phyloP scores from a whole-genome alignment of 1,284 basidiomycete species.

The Boletus mariae region DNA sequence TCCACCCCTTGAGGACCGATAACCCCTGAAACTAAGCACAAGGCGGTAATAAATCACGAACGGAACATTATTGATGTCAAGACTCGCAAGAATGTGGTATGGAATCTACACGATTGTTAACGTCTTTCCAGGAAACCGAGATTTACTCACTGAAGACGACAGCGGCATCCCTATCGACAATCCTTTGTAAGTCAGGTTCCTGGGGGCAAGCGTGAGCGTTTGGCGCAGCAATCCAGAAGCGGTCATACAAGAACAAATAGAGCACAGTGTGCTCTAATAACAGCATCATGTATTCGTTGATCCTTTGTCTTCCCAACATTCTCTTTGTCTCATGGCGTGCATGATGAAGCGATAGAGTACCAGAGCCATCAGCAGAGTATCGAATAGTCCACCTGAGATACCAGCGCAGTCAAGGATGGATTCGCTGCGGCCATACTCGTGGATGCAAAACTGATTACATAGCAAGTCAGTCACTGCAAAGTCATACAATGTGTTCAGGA shows the following conservation, averaged over 20 bases:
- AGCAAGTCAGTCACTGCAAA: background rate
- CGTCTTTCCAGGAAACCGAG: background rate
- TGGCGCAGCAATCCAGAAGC: background rate
- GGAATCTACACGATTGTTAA: background rate
- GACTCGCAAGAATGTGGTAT: background rate
- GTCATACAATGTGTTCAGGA: background rate
- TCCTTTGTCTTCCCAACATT: slow-evolving; percentile 1
- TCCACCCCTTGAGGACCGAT: background rate
- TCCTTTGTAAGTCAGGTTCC: slow-evolving; percentile 2
- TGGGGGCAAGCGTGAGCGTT: background rate
- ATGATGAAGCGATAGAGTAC: slow-evolving; percentile 6
- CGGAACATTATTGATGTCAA: background rate
- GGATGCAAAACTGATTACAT: background rate
- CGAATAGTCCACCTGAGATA: slow-evolving; percentile 5
- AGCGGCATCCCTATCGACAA: background rate
- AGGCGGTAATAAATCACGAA: slow-evolving; percentile 9
- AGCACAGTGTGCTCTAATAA: slow-evolving; percentile 9
- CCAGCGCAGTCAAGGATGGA: background rate
- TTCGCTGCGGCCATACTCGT: no score
- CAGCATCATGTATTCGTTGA: slow-evolving; percentile 12
- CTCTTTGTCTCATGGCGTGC: slow-evolving; percentile 3
- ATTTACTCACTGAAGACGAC: slow-evolving; percentile 1
- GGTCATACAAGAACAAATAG: slow-evolving; percentile 14
- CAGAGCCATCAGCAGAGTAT: slow-evolving; percentile 7
- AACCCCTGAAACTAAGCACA: slow-evolving; percentile 3